Evolutionary conservation across 345 rosid species (phyloP).

Genomic region (Hibiscus mutabilis): DNA sequence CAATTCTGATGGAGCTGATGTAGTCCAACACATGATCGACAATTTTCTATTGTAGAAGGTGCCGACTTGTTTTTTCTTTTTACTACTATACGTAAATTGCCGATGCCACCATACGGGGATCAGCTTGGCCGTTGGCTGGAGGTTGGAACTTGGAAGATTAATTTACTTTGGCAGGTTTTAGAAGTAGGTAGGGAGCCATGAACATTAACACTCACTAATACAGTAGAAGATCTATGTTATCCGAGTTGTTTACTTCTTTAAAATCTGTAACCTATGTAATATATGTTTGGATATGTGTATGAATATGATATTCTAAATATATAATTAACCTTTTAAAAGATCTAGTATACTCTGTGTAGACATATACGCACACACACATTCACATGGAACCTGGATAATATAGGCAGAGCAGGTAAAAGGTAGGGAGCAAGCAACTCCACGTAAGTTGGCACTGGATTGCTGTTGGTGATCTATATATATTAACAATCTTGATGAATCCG

Average conservation of each 20-base stretch:
- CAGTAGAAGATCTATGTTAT: background rate
- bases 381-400: background rate
- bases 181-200: background rate
- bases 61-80: background rate
- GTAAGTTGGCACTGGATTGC: background rate
- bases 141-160: background rate
- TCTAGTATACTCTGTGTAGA: no score
- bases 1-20: slow-evolving; percentile 75
- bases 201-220: no score
- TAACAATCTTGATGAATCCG: background rate
- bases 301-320: no score
- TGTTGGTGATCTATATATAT: background rate
- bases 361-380: background rate
- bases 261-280: background rate
- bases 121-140: background rate
- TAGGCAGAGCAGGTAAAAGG: background rate
- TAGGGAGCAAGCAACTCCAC: background rate
- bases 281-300: no score
- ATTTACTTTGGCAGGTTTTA: background rate
- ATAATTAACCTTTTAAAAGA: no score
- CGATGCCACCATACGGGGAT: background rate
- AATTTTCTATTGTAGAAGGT: slow-evolving; percentile 35
- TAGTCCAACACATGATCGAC: slow-evolving; percentile 75
- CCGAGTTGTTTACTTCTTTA: no score
- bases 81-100: background rate